Base-by-base conservation (phyloP, 345 rosid species). In the Eucalyptus cladocalyx region DNA sequence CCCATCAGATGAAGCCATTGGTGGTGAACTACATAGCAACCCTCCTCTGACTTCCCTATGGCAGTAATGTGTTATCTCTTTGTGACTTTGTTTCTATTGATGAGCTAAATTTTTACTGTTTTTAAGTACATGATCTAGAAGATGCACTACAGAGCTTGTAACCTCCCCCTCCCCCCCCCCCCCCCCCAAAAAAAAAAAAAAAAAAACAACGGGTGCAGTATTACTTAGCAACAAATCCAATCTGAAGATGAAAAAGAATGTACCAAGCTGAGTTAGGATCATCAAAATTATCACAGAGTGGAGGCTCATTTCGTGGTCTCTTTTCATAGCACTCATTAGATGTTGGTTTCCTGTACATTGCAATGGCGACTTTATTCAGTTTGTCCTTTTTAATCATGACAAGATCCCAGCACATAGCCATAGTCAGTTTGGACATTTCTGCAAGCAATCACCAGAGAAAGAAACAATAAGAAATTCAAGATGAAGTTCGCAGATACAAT, bases 261-360 rank as follows among this genome's bases (percentile, higher is more conserved):
- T 93, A 93, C 93, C 93, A 91, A 86, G 94, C 92, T 21, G 93
- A 93, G 87, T 93, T 93, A 9, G 92, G 91, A 87, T 93, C 93
- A 72, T 93, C 93, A 40, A 92, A 89, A 48, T 86, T 85, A 89
- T 90, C 87, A 48, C 94, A 93, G 67, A 93, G 67, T 40, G 93
- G 93, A 89, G 94, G 94, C 87, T 88, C 89, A 49, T 88, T 90
- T 51, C 26, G 69, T 67, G 90, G 89, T 92, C 93, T 91, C 85
- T 88, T 87, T 58, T 90, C 90, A 30, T 93, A 93, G 90, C 93
- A 93, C 10, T 91, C 92, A 89, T 92, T 93, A 67, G 94, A 87
- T 32, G 88, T 86, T 83, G 94, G 94, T 88, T 93, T 93, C 89
- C 88, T 89, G 86, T 91, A 93, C 54, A 86, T 91, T 69, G 94